phyloP scores from a whole-genome alignment of 495 filamentous ascomycete species.

The Penicillium tannophilum region DNA sequence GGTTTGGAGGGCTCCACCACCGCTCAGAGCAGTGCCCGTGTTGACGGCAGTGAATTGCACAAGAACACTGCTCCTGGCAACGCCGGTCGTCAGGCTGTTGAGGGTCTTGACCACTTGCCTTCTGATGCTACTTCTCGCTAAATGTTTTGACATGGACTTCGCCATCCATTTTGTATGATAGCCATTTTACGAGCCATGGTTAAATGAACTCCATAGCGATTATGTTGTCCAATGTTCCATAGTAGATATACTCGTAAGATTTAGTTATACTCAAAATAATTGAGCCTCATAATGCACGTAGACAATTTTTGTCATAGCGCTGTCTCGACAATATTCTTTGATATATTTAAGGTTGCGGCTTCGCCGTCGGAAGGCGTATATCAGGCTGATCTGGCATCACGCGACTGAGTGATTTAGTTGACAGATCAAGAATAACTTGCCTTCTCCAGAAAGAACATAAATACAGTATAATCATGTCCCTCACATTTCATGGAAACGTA shows the following conservation, averaged over 20 bases:
- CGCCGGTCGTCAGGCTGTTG: slow-evolving; percentile 58
- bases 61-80: slow-evolving; percentile 43
- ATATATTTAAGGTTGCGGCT: not conserved
- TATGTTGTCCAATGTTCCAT: not conserved
- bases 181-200: slow-evolving; percentile 19
- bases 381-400: not conserved
- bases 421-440: too few relatives aligned
- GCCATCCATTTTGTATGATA: slow-evolving; percentile 23
- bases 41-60: slow-evolving; percentile 44
- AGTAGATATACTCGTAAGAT: not conserved
- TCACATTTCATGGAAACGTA: not conserved
- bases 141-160: slow-evolving; percentile 17
- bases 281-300: too few relatives aligned
- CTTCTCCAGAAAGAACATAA: too few relatives aligned
- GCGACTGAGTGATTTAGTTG: too few relatives aligned
- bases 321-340: too few relatives aligned
- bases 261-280: too few relatives aligned
- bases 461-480: too few relatives aligned
- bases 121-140: slow-evolving; percentile 49
- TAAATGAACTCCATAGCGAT: slow-evolving; percentile 15
- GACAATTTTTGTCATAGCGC: too few relatives aligned
- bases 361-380: not conserved
- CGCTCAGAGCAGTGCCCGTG: slow-evolving; percentile 58
- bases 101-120: slow-evolving; percentile 50
- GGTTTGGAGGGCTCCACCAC: slow-evolving; percentile 66